Base-by-base conservation (phyloP, 2,329 filamentous ascomycete genomes). In the Pseudogymnoascus sp. region DNA sequence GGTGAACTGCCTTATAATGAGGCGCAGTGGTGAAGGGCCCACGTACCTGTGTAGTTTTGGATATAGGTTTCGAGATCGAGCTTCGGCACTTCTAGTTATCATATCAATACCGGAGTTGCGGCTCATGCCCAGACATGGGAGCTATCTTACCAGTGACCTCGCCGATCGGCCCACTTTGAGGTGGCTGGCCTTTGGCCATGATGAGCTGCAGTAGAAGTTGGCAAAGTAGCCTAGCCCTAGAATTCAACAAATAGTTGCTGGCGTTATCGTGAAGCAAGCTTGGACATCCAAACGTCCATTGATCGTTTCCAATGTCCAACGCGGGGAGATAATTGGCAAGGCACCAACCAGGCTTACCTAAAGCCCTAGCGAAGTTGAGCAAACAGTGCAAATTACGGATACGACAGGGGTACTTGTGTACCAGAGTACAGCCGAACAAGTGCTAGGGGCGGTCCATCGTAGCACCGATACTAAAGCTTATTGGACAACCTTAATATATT, bases 21-120 rank as follows among this genome's bases (percentile, higher is more conserved):
- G 25, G n/a, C n/a, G 16, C 2, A 18, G 28, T 18, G 49, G 16
- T 34, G 49, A 56, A 31, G 31, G 12, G 37, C 8, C 61, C 5
- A 68, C 78, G 53, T 77, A 93, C 93, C 91, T 73, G 80, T 82
- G 76, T 97, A 99, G 73, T 97, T 96, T 68, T 88, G 83, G 60
- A 96, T 89, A 75, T 97, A 97, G 38, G 89, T 85, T 65, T 97
- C 91, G 43, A 99, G 83, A 71, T 97, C 95, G 69, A 97, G 88
- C 73, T 93, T 96, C 8, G 93, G 93, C 5, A 84, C 77, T 59
- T 91, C 90, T 93, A 61, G 28, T 56, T 59, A 61, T 36, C 37
- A 40, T 28, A 56, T 62, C 60, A 62, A 23, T 7, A 62, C 43
- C 23, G 21, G 8, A 18, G 25, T 34, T 14, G 28, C 49, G 9